Conservation (phyloP, 2,329 filamentous ascomycete genomes). For the Xylaria sp. region DNA sequence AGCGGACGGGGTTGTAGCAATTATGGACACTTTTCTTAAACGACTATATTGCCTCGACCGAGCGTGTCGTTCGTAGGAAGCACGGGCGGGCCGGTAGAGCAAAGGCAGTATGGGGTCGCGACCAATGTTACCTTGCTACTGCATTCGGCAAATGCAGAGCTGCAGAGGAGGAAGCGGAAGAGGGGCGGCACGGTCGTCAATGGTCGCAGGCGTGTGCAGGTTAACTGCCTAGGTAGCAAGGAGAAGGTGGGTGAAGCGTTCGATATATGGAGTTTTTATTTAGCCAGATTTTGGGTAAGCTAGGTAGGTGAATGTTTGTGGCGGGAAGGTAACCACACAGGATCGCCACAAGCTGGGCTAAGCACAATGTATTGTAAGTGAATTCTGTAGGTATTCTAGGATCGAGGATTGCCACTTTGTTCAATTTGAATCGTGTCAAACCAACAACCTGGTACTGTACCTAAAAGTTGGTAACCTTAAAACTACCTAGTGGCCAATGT, state of each 20-base stretch:
- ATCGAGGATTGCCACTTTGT: slow-evolving; percentile 17
- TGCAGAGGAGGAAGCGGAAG: neutral
- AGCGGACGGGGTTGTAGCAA: slow-evolving; percentile 23
- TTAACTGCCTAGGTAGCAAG: neutral
- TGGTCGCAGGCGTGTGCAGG: neutral
- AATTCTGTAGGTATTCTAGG: no score
- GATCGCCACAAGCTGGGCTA: no score
- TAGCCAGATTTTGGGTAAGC: slow-evolving; percentile 29
- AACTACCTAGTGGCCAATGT: no score
- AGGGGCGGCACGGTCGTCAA: slow-evolving; percentile 5
- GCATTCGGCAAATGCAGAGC: slow-evolving; percentile 27
- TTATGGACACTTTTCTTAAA: slow-evolving; percentile 27
- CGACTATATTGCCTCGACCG: neutral
- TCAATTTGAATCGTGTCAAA: neutral
- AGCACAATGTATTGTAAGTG: no score
- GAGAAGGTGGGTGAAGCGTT: slow-evolving; percentile 9
- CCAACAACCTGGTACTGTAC: neutral
- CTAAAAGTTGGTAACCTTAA: neutral
- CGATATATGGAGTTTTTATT: slow-evolving; percentile 29
- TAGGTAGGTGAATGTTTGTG: neutral
- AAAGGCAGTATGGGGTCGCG: neutral
- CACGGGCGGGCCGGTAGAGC: slow-evolving; percentile 4
- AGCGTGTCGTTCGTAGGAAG: slow-evolving; percentile 7
- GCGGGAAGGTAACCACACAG: slow-evolving; percentile 11
- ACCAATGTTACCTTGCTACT: slow-evolving; percentile 24